A percentile compares a stretch with the other conserved stretches of the same genome.
phyloP scores from a whole-genome alignment of 164 flowering plant species.

The Taxillus chinensis region DNA sequence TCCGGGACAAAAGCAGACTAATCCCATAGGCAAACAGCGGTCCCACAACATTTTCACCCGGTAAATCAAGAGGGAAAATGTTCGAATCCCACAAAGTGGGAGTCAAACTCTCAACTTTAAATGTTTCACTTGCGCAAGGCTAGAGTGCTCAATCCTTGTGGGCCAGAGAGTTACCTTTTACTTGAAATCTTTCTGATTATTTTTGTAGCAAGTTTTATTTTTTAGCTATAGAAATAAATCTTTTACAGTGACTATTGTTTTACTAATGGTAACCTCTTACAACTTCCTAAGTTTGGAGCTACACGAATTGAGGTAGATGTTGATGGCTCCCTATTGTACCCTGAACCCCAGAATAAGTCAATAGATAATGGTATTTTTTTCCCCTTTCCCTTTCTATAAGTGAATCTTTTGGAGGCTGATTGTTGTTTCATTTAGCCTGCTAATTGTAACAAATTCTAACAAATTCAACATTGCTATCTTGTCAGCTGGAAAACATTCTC shows the following conservation, averaged over 20 bases:
- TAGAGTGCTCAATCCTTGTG: too few relatives aligned
- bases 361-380: constrained; percentile 34
- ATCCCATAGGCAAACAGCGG: too few relatives aligned
- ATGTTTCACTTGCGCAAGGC: too few relatives aligned
- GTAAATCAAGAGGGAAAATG: too few relatives aligned
- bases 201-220: too few relatives aligned
- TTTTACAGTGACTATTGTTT: background rate
- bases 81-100: too few relatives aligned
- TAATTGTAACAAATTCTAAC: background rate
- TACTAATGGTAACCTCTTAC: constrained; percentile 8
- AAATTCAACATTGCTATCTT: constrained; percentile 1
- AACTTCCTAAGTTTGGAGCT: constrained; percentile 59
- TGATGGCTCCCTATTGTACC: constrained; percentile 70
- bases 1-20: too few relatives aligned
- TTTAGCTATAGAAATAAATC: background rate
- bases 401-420: background rate
- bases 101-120: too few relatives aligned
- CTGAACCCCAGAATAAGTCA: constrained; percentile 38
- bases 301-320: constrained; percentile 73
- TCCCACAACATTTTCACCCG: too few relatives aligned
- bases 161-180: too few relatives aligned
- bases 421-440: background rate
- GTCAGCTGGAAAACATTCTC: constrained; percentile 60
- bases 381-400: background rate
- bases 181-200: too few relatives aligned